These are phyloP conservation scores for Fusarium papillatum DNA, from an alignment of 2,329 filamentous ascomycete species.

Conservation along the genomic window DNA sequence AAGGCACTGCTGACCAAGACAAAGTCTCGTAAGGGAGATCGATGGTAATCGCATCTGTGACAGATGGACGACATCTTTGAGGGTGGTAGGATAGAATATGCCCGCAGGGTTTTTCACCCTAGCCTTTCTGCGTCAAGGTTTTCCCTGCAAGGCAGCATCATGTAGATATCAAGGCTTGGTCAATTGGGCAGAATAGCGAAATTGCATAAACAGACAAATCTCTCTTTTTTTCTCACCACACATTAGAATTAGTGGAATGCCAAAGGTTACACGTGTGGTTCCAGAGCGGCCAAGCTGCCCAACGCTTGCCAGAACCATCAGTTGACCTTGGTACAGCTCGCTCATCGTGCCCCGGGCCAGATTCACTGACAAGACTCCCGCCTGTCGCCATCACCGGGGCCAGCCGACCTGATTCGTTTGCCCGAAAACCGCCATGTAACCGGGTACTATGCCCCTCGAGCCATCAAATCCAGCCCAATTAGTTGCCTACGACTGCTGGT, in stretches of 20 bases:
- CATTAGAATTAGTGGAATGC: background rate
- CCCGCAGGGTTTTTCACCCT: background rate
- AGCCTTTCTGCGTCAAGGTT: background rate
- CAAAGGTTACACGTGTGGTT: background rate
- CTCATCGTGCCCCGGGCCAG: background rate
- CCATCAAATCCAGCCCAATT: background rate
- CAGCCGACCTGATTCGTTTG: background rate
- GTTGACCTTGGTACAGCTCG: background rate
- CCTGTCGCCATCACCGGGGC: background rate
- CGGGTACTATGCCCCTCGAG: background rate
- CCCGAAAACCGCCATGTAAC: background rate
- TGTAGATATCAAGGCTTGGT: background rate
- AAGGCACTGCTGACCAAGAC: background rate
- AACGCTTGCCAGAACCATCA: background rate
- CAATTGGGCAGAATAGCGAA: background rate
- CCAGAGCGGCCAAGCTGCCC: background rate
- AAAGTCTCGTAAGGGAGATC: background rate
- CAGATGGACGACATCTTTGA: background rate
- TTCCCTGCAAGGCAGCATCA: background rate
- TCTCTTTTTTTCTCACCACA: background rate
- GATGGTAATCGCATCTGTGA: background rate
- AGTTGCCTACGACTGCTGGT: background rate
- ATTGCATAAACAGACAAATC: background rate
- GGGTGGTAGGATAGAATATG: background rate
- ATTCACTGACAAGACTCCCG: too few relatives aligned